Evolutionary conservation across 108 stramenopile species (phyloP).

Genomic region (Seminavis robusta): DNA sequence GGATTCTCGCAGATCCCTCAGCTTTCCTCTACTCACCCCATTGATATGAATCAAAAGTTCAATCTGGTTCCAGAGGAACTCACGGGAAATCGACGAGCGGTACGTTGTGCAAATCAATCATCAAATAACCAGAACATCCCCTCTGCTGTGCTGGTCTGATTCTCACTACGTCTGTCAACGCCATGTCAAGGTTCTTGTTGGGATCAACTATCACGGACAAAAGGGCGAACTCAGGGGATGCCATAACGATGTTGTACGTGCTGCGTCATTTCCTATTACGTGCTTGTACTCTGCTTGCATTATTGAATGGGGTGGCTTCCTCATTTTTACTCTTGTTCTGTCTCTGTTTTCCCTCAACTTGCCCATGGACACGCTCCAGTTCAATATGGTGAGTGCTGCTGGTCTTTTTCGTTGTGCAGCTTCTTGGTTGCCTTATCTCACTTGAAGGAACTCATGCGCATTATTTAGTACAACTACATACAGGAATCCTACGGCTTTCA

Average conservation of each 20-base stretch:
- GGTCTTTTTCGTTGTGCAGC: too few species aligned
- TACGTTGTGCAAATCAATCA: constrained; percentile 37
- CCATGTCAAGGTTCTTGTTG: background rate
- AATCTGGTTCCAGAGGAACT: constrained; percentile 10
- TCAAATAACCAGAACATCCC: constrained; percentile 44
- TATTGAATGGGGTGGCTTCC: too few species aligned
- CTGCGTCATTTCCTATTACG: too few species aligned
- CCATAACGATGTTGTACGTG: constrained; percentile 91
- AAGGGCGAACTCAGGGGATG: constrained; percentile 72
- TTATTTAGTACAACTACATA: too few species aligned
- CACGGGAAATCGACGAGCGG: constrained; percentile 27
- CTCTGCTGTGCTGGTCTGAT: background rate
- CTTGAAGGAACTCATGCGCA: too few species aligned
- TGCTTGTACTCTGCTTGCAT: too few species aligned
- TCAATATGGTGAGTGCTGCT: too few species aligned
- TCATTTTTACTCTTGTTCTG: too few species aligned
- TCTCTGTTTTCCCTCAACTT: too few species aligned
- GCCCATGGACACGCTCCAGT: too few species aligned
- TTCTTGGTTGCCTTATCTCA: too few species aligned
- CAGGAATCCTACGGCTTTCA: constrained; percentile 78
- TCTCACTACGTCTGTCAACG: background rate
- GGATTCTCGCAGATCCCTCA: constrained; percentile 23
- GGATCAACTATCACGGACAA: background rate
- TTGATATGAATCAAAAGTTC: constrained; percentile 25
- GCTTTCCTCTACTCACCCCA: constrained; percentile 14